Evolutionary conservation across 495 filamentous ascomycete species (phyloP).

Genomic region (Podospora bellae-mahoneyi): DNA sequence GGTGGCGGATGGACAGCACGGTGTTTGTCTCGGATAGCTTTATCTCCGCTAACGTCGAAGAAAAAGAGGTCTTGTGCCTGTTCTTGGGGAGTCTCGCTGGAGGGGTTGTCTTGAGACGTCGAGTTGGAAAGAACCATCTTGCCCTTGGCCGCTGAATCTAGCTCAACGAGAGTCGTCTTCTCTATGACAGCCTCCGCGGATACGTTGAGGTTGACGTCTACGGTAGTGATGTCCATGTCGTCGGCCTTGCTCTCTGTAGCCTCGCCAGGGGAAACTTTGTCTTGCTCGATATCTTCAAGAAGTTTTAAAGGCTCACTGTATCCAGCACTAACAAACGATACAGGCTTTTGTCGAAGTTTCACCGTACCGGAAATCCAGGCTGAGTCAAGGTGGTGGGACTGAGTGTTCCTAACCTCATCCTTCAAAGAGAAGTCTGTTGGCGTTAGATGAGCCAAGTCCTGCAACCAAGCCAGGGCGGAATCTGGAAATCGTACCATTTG

Average conservation of each 20-base stretch:
- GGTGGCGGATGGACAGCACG: constrained; percentile 1
- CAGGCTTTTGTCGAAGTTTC: constrained; percentile 49
- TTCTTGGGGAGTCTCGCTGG: constrained; percentile 6
- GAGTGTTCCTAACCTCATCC: constrained; percentile 76
- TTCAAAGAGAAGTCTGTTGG: constrained; percentile 56
- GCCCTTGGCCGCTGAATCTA: constrained; percentile 3
- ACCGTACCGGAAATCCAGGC: constrained; percentile 33
- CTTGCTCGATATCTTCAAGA: background rate
- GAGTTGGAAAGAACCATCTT: background rate
- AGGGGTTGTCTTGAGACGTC: background rate
- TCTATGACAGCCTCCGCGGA: background rate
- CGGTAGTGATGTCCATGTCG: background rate
- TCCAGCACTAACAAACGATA: constrained; percentile 74
- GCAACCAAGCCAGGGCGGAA: background rate
- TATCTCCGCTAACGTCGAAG: constrained; percentile 27
- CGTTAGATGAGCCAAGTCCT: constrained; percentile 20
- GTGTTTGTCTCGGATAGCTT: constrained; percentile 8
- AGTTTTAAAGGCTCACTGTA: constrained; percentile 50
- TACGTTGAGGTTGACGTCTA: background rate
- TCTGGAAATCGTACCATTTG: constrained; percentile 18
- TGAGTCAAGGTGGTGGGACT: constrained; percentile 47
- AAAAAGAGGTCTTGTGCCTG: constrained; percentile 24
- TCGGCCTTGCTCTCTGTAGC: background rate
- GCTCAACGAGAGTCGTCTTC: background rate
- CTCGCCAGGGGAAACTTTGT: background rate